Conservation (phyloP, 768 basidiomycete genomes). For the Calocybe cyanea region DNA sequence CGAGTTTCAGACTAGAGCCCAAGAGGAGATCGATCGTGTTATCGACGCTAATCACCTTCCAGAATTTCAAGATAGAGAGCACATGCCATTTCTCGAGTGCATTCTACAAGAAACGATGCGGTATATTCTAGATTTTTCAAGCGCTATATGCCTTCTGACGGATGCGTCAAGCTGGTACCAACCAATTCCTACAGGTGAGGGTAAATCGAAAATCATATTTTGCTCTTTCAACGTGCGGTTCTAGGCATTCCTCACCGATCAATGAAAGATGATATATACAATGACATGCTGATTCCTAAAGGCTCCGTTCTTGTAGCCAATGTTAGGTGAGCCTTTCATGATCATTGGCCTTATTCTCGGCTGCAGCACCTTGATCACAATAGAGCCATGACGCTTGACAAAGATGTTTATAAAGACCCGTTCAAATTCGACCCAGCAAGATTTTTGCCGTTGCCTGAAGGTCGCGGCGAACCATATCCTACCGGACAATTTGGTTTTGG, state of each 20-base stretch:
- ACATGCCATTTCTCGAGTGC: constrained; percentile 35
- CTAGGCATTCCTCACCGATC: constrained; percentile 10
- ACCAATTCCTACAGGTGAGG: constrained; percentile 18
- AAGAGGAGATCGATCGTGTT: constrained; percentile 37
- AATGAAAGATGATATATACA: constrained; percentile 13
- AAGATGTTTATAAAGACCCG: constrained; percentile 32
- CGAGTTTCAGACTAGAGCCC: constrained; percentile 32
- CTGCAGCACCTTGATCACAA: background rate
- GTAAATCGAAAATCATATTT: too few species aligned
- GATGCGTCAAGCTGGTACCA: constrained; percentile 15
- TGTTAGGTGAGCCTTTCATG: constrained; percentile 3
- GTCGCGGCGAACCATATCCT: constrained; percentile 8
- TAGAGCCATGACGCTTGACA: constrained; percentile 38
- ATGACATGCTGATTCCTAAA: constrained; percentile 16
- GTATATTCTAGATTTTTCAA: too few species aligned
- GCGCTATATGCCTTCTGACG: background rate
- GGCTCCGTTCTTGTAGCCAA: constrained; percentile 13
- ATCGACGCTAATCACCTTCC: constrained; percentile 33
- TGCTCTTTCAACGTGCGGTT: too few species aligned
- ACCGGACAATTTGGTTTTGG: constrained; percentile 21
- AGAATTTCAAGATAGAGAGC: constrained; percentile 22
- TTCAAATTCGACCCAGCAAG: constrained; percentile 37
- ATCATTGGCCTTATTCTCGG: too few species aligned
- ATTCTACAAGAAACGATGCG: constrained; percentile 28
- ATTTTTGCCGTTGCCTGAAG: constrained; percentile 23